Conservation (phyloP, 768 basidiomycete genomes). For the Floccularia luteovirens region DNA sequence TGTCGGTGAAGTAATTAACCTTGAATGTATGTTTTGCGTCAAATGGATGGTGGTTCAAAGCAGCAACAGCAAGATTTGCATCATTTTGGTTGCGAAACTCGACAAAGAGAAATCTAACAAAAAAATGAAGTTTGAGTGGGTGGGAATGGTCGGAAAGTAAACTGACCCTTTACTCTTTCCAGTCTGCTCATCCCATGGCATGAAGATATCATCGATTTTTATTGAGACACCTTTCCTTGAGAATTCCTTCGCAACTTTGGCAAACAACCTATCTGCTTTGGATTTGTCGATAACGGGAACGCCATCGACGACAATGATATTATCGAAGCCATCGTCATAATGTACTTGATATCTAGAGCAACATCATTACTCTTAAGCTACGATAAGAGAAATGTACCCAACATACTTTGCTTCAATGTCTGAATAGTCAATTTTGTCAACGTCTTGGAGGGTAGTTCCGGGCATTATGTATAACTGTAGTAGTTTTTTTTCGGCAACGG, state of each 20-base stretch:
- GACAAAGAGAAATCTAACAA: constrained; percentile 69
- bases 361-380: constrained; percentile 2
- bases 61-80: constrained; percentile 56
- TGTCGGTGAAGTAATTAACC: constrained; percentile 83
- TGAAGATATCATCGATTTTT: constrained; percentile 68
- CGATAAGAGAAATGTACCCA: neutral
- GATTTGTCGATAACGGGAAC: constrained; percentile 84
- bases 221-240: constrained; percentile 71
- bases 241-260: constrained; percentile 81
- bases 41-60: constrained; percentile 75
- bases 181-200: constrained; percentile 81
- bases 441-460: constrained; percentile 29
- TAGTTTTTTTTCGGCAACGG: neutral
- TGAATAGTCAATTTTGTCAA: constrained; percentile 75
- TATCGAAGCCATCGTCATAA: constrained; percentile 83
- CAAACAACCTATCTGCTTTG: constrained; percentile 75
- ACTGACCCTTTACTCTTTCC: constrained; percentile 90
- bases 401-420: constrained; percentile 84
- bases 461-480: constrained; percentile 30
- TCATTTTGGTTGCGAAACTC: constrained; percentile 69
- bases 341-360: constrained; percentile 72
- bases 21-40: constrained; percentile 82
- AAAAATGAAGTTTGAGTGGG: neutral
- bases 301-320: constrained; percentile 87
- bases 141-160: neutral